Evolutionary conservation across 257 asterid species (phyloP), one percentile per base, ranked within the genome.

Genomic region (Thymus quinquecostatus): DNA sequence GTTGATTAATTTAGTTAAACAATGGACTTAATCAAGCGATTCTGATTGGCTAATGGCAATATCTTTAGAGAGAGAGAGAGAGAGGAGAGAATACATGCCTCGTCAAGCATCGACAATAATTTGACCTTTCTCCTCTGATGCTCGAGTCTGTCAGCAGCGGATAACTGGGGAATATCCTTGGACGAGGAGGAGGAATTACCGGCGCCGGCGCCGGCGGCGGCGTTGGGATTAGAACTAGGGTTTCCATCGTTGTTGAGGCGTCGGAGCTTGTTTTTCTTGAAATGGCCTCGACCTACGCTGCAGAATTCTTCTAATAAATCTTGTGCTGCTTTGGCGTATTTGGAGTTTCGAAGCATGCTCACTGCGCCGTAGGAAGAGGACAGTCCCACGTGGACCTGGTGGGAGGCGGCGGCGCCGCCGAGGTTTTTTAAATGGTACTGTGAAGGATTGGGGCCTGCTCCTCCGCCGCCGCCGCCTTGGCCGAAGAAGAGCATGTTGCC

Each of bases 81-180:
- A 57, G 83, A 78, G 62, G 57, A 63, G 77, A 57, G 83, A 78
- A 29, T 78, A 85, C 96, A 32, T 87, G 80, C 99, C 98, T 95
- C 99, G 77, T 95, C 98, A 79, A 92, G 98, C 98, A 95, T 95
- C 33, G 98, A 80, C 70, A 92, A 69, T 13, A 95, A 90, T 92
- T 95, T 95, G 96, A 92, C 97, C 96, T 95, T 95, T 77, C 98
- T 83, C 53, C 97, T 77, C 76, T 92, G 98, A 80, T 95, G 97
- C 64, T 95, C 99, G 12, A 95, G 84, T 77, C 97, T 82, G 76
- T 92, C 99, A 8, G 96, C 80, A 59, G 96, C 83, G 14, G 98
- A 87, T 72, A 89, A 67, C 7, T 95, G 88, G 47, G 93, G 89
- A 36, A 40, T 75, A 68, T 86, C 91, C 67, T 86, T 64, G 2